Base-by-base conservation (phyloP, 495 filamentous ascomycete species). In the Lentithecium fluviatile region DNA sequence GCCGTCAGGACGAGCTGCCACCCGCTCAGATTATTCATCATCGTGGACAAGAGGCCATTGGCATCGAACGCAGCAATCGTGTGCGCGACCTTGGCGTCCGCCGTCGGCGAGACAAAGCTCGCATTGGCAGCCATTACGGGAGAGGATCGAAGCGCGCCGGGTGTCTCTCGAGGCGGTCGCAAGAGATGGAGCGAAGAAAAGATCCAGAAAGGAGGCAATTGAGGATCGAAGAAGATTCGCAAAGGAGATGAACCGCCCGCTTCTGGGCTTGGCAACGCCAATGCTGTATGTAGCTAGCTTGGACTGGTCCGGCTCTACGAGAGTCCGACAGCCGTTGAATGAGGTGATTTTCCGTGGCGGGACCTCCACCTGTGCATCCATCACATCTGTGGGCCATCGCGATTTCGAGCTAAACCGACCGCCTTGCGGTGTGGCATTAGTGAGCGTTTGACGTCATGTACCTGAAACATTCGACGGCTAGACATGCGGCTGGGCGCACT, bases 41-140 rank as follows among this genome's bases (percentile, higher is more conserved):
- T 48, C 20, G 52, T 62, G 10, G 66, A 61, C 19, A 77, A 10
- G 45, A 73, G 43, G 38, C 66, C 62, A 60, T 72, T 73, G 56
- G 80, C 75, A 58, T 77, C 74, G 66, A 81, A 78, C 24, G 77
- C 79, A 64, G 85, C 82, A 73, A 66, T 40, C 3, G 19, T 34
- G 29, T 56, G 64, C 2, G 60, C 60, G 32, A 62, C 45, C n/a
- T 62, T 57, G 12, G 68, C 68, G 45, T 86, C 85, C 60, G 89
- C 89, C 68, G 86, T 72, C 12, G 88, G 88, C 76, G 90, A 94
- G 67, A 84, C 81, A 66, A 90, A 88, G 75, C 81, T 88, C 75
- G 80, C 83, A 70, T 88, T 90, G 68, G 79, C 62, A 67, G 79
- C 82, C 86, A 90, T 88, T 50, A 56, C 71, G 73, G 50, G 48